phyloP scores from a whole-genome alignment of 2,329 filamentous ascomycete species.

The Colletotrichum limetticola region DNA sequence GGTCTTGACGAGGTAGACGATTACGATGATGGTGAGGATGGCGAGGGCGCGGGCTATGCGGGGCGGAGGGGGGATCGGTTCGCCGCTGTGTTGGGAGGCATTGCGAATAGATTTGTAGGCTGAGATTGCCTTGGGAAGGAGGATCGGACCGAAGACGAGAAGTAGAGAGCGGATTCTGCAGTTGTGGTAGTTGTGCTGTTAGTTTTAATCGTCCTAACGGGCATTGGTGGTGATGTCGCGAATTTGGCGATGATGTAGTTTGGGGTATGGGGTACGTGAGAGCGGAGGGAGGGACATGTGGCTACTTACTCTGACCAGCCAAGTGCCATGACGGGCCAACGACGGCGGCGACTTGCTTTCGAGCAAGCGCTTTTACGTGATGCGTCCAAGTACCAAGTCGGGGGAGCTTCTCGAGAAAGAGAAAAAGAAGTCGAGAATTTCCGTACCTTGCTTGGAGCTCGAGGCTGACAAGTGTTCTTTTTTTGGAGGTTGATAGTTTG shows the following conservation, averaged over 20 bases:
- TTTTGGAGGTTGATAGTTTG: background rate
- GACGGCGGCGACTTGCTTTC: background rate
- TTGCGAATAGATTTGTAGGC: conserved; percentile 69
- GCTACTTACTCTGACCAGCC: conserved; percentile 34
- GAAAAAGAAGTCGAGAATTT: background rate
- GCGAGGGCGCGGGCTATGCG: conserved; percentile 67
- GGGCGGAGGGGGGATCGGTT: conserved; percentile 67
- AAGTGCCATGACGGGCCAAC: conserved; percentile 38
- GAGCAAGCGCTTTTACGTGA: background rate
- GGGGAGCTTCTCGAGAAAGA: background rate
- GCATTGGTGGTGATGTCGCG: background rate
- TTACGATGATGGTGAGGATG: conserved; percentile 64
- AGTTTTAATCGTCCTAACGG: background rate
- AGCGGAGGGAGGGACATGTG: background rate
- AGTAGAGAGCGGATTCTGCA: conserved; percentile 64
- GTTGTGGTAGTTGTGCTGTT: background rate
- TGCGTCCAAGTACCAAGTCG: background rate
- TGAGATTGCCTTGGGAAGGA: conserved; percentile 73
- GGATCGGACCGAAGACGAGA: conserved; percentile 75
- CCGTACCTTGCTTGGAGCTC: background rate
- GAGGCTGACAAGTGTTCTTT: conserved; percentile 14
- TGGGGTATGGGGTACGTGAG: background rate
- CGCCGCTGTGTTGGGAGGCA: conserved; percentile 53
- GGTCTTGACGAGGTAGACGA: conserved; percentile 65
- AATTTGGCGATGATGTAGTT: background rate